Conservation (phyloP, 139 green algal species). For the Chlamydomonas urium region DNA sequence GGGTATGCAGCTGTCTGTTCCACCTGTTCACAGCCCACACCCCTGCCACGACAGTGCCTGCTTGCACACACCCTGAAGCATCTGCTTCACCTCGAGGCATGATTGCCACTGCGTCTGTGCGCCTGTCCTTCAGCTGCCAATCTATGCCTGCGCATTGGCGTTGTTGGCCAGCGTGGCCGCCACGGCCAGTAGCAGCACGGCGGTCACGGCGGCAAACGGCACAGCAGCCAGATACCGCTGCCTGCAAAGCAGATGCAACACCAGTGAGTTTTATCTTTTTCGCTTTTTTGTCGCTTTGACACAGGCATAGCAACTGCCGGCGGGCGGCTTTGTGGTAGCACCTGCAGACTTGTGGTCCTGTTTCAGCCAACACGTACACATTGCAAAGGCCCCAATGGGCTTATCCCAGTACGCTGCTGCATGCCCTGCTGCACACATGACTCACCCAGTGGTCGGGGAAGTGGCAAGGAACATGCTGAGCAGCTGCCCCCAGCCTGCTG, state of each 20-base stretch:
- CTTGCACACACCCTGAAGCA: too few relatives aligned
- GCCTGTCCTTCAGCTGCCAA: too few relatives aligned
- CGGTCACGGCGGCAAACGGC: conserved; percentile 33
- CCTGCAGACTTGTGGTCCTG: too few relatives aligned
- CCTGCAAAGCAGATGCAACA: conserved; percentile 19
- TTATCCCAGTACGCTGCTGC: not conserved
- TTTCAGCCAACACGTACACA: not conserved
- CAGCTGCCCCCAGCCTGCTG: conserved; percentile 68
- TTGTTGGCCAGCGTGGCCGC: conserved; percentile 17
- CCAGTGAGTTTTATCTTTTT: not conserved
- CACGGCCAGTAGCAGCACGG: conserved; percentile 24
- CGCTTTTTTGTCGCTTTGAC: too few relatives aligned
- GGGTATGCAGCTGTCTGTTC: too few relatives aligned
- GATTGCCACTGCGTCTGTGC: too few relatives aligned
- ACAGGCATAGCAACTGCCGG: too few relatives aligned
- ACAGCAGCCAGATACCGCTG: conserved; percentile 27
- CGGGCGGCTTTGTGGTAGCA: not conserved
- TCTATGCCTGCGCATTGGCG: too few relatives aligned
- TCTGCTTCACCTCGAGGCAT: too few relatives aligned
- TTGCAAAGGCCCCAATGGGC: not conserved
- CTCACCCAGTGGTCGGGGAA: conserved; percentile 38
- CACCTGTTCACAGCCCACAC: too few relatives aligned
- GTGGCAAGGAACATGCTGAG: conserved; percentile 55
- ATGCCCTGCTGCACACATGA: not conserved
- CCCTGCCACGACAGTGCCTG: too few relatives aligned